phyloP scores from a whole-genome alignment of 2,329 filamentous ascomycete genomes.

The Fusarium avenaceum region DNA sequence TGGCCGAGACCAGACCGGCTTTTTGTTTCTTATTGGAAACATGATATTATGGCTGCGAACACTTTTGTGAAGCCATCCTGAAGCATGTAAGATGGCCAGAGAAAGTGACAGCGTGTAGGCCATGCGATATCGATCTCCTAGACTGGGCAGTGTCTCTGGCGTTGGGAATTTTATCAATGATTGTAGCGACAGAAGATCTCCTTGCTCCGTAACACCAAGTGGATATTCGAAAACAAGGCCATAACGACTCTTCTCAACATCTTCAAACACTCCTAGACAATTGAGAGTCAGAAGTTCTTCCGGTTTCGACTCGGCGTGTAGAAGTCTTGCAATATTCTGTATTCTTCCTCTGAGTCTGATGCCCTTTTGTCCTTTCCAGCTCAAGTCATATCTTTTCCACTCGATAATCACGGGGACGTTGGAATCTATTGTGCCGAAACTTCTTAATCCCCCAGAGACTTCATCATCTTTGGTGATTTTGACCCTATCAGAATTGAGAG shows the following conservation, averaged over 20 bases:
- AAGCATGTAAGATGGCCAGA: constrained; percentile 1
- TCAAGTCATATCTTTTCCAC: constrained; percentile 8
- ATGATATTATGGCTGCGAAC: constrained; percentile 25
- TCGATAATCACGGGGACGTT: not conserved
- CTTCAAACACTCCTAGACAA: constrained; percentile 5
- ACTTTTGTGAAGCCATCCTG: constrained; percentile 24
- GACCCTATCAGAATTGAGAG: not conserved
- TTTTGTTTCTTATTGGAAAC: not conserved
- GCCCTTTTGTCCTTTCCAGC: constrained; percentile 9
- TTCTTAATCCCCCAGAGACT: not conserved
- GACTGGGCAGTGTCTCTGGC: not conserved
- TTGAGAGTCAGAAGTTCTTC: constrained; percentile 12
- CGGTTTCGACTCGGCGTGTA: constrained; percentile 2
- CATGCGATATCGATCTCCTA: constrained; percentile 19
- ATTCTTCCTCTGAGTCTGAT: constrained; percentile 9
- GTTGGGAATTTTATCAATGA: not conserved
- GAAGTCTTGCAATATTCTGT: constrained; percentile 10
- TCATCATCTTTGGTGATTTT: not conserved
- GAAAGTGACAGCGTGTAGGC: not conserved
- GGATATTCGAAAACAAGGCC: constrained; percentile 3
- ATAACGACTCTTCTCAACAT: constrained; percentile 6
- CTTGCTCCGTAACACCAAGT: not conserved
- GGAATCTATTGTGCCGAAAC: constrained; percentile 2
- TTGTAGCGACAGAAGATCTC: not conserved
- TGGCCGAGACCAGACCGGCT: constrained; percentile 13